phyloP scores from a whole-genome alignment of 495 filamentous ascomycete species.

The Aspergillus bertholletiae region DNA sequence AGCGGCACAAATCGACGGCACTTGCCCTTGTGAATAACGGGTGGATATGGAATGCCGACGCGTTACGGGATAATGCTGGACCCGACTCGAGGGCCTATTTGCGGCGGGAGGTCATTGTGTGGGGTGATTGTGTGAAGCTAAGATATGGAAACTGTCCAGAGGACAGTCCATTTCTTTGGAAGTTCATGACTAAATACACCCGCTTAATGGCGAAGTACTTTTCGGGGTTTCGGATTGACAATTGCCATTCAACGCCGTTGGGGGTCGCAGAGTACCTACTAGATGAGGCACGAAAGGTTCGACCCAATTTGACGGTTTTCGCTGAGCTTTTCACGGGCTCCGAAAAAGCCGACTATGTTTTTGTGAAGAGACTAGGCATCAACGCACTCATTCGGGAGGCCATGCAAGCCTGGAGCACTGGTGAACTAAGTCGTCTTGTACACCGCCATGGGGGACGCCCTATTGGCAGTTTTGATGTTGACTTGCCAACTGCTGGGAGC shows the following conservation, averaged over 20 bases:
- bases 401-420: conserved; percentile 97
- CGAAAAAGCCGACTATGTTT: conserved; percentile 92
- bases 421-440: conserved; percentile 83
- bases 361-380: conserved; percentile 86
- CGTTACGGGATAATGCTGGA: conserved; percentile 89
- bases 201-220: conserved; percentile 94
- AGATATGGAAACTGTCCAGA: conserved; percentile 78
- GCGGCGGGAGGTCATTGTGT: conserved; percentile 91
- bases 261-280: conserved; percentile 91
- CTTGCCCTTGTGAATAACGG: conserved; percentile 92
- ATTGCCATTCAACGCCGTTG: conserved; percentile 94
- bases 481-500: conserved; percentile 46
- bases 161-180: conserved; percentile 92
- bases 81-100: conserved; percentile 85
- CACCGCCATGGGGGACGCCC: conserved; percentile 92
- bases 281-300: conserved; percentile 83
- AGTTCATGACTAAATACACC: conserved; percentile 91
- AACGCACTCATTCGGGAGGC: conserved; percentile 91
- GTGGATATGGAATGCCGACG: conserved; percentile 98
- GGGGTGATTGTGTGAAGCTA: conserved; percentile 98
- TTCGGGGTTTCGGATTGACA: conserved; percentile 93
- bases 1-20: conserved; percentile 69
- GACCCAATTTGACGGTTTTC: conserved; percentile 85
- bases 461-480: conserved; percentile 93
- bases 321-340: conserved; percentile 97